Percentiles rank a stretch among this genome's conserved stretches.
Evolutionary conservation across 2,329 filamentous ascomycete genomes (phyloP).

Genomic region (Didymellaceae sp.): DNA sequence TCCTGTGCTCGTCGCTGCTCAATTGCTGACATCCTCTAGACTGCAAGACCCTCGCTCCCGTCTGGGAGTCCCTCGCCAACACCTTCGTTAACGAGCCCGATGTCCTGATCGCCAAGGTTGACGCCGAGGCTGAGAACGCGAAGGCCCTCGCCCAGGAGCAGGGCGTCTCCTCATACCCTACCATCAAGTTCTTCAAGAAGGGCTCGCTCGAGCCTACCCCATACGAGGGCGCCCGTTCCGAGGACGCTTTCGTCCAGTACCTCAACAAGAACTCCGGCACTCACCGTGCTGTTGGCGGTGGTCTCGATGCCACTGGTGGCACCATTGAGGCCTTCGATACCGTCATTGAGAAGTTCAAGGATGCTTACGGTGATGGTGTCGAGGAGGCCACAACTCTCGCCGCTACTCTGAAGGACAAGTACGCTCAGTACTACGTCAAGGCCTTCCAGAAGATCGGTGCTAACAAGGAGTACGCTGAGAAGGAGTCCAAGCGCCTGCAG

Average conservation of each 20-base stretch:
- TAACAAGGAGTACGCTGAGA: conserved; percentile 79
- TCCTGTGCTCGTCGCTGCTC: neutral
- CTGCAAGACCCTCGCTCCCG: conserved; percentile 93
- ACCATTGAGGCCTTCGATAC: conserved; percentile 80
- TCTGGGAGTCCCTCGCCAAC: conserved; percentile 84
- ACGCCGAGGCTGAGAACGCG: conserved; percentile 85
- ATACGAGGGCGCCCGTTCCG: conserved; percentile 78
- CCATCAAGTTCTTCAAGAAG: conserved; percentile 96
- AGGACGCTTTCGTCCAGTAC: conserved; percentile 78
- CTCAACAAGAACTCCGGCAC: conserved; percentile 90
- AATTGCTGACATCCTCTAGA: conserved; percentile 61
- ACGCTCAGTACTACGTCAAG: conserved; percentile 91
- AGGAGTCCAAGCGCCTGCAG: conserved; percentile 83
- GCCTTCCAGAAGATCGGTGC: conserved; percentile 84
- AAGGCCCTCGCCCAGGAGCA: conserved; percentile 79
- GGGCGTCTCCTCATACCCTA: conserved; percentile 86
- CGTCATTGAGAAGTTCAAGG: conserved; percentile 74
- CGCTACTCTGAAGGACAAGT: conserved; percentile 74
- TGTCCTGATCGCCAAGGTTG: conserved; percentile 92
- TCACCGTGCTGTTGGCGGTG: conserved; percentile 80
- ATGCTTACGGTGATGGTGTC: conserved; percentile 67
- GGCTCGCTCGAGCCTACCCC: conserved; percentile 73
- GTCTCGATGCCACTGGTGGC: conserved; percentile 78
- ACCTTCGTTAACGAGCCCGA: conserved; percentile 79
- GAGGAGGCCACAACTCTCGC: conserved; percentile 76